Base-by-base conservation (phyloP, 768 basidiomycete species). In the Podaxis sp. region DNA sequence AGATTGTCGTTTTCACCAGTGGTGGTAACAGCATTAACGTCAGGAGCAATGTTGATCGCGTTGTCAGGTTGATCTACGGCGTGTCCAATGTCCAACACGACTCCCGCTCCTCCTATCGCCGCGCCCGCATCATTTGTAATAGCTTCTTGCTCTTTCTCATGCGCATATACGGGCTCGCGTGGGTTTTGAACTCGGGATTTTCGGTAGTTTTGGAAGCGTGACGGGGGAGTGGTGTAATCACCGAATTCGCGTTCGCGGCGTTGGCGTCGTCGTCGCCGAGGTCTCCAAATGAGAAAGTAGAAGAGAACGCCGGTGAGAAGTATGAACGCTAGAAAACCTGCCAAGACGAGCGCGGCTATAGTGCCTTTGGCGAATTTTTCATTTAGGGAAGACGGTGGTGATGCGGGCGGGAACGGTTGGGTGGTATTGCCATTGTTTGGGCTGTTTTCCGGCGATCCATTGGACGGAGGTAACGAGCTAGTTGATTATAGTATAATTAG, bases 261-360 rank as follows among this genome's bases (percentile, higher is more conserved):
- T n/a, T 46, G 64, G 11, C 66, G 69, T 7, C 72, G 71, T 41
- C 77, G 75, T 64, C 69, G 67, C 12, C 80, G 83, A 13, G 85
- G 83, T 11, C 86, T 82, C 56, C 81, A 75, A 56, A 83, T 71
- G 55, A 79, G 75, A 62, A 80, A 76, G 65, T 75, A 83, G 64
- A 80, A 79, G 1, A 85, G 68, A 13, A 72, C 38, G 30, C 77
- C 71, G 52, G 75, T 74, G 8, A 81, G 62, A 3, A 86, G 63
- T 30, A 87, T 58, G 67, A 85, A 76, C 28, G 81, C 78, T 8
- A 91, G 74, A 20, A 85, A 70, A 22, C 80, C 79, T 2, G 84
- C 87, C 2, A 91, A 77, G 10, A 80, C 81, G 33, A 89, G 76
- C 0, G 88, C 90, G 20, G 88, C 89, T 58, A 90, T 84, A 1